Base-by-base conservation (phyloP, 2,329 filamentous ascomycete genomes). In the Aspergillus sp. region DNA sequence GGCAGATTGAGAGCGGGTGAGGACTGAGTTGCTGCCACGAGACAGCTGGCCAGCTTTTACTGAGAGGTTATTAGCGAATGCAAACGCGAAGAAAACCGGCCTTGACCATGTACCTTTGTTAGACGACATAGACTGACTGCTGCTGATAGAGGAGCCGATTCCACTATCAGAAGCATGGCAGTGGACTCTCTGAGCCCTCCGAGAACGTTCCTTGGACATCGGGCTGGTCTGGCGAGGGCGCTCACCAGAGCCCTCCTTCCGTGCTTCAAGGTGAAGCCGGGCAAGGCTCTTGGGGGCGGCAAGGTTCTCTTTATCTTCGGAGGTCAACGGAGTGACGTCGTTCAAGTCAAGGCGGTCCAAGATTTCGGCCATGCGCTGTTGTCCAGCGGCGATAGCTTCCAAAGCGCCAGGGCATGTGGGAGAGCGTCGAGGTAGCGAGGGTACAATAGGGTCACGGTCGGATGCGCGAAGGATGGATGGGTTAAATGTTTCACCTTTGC, bases 81-180 rank as follows among this genome's bases (percentile, higher is more conserved):
- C 47, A 43, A 19, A 27, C 5, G 12, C 24, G 24, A 43, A 43
- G 19, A 44, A 6, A 7, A 24, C 44, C 46, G 17, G 15, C 40
- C 24, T 50, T 52, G 33, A 54, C 37, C 45, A 55, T 56, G 37
- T 54, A 62, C 74, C 73, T 64, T 78, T 73, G 71, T 85, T 83
- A 63, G 84, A 66, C 31, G 65, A 52, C 44, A 70, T 62, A 56
- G 77, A 79, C 55, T 77, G 74, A 35, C 79, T 82, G 48, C 85
- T 89, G 60, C 81, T 84, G 68, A 96, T 82, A 43, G 92, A 96
- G 44, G 91, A 90, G 52, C 93, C 93, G 62, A 97, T 81, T 54
- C 91, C 93, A 73, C 92, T 96, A 78, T 97, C 93, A 15, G 91
- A 95, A 58, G 85, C 84, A 76, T 92, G 88, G 69, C 86, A 84